Evolutionary conservation across 345 rosid genomes (phyloP), one percentile per base, ranked within the genome.

Genomic region (Salix viminalis): DNA sequence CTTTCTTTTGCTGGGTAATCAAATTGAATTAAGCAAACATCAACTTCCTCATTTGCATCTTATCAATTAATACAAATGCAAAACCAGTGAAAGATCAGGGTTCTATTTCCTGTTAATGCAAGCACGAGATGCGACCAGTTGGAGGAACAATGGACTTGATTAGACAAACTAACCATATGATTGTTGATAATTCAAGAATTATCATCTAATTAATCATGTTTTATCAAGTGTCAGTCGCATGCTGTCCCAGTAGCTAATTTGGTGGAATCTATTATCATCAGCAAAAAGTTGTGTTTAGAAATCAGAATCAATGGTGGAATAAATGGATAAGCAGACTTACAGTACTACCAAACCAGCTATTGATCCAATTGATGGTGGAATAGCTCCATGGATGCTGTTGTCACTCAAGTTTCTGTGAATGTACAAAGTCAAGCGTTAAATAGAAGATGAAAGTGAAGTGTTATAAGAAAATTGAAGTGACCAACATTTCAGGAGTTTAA

Each of bases 371-470:
- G 92, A 85, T 28, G 93, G 80, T 23, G 99, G 97, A 73, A 96
- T 85, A 48, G 86, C 72, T 80, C 99, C 98, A 54, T 6, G 91
- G 77, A 96, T 90, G 84, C 78, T 87, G 86, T 93, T 96, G 73
- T 85, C 85, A 64, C 99, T 96, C 84, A 96, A 81, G 89, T 96
- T 96, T 89, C 99, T 96, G 86, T 30, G 65, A 58, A 41, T 28
- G 65, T 24, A 19, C 34, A 66, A 39, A 56, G 19, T 56, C 12
- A 0, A 52, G 14, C 8, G 36, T 12, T 46, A 60, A 15, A 48
- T 58, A 44, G 32, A 36, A 60, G n/a, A 65, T 39, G 5, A 24
- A 75, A 79, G 68, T 56, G 26, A 64, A 23, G 23, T 61, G 18
- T 16, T 24, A 75, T 54, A 23, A 67, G 34, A 37, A 24, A 13